Base-by-base conservation (phyloP, 345 rosid genomes). In the Melaleuca alternifolia region DNA sequence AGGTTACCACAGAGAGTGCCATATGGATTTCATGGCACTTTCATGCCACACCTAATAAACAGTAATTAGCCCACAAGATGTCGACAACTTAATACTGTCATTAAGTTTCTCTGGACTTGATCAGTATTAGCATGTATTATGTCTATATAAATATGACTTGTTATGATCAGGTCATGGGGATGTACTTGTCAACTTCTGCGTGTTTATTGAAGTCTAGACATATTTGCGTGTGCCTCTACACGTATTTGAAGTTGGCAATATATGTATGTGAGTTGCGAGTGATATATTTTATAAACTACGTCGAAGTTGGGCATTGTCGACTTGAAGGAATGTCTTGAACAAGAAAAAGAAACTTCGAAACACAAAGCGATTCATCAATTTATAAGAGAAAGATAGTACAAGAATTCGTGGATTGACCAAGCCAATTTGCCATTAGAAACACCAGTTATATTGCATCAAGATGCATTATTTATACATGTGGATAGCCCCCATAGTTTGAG, bases 341-440 rank as follows among this genome's bases (percentile, higher is more conserved):
- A 56, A 11, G 10, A 54, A 4, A 23, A 0, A 8, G 4, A 54
- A 57, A 57, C 4, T 2, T 59, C 71, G 13, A 59, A 61, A 33
- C n/a, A n/a, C 16, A 2, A 59, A 59, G 4, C 18, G 37, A n/a
- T 26, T 24, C 15, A 26, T 57, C 65, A 57, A 57, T 57, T 57
- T 26, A 57, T 57, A 59, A 59, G 16, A n/a, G 18, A 59, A 28
- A 59, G 0, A 59, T 0, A n/a, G 33, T 0, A 59, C 6, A 8
- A 59, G 71, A 59, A 16, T 13, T n/a, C 18, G 18, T 59, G 71
- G 71, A 59, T 30, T n/a, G 4, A 0, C 28, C 71, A 59, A 3
- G 16, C 37, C 2, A n/a, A 0, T n/a, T n/a, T 59, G 18, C 33
- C 37, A n/a, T 59, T 0, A 59, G 71, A 59, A n/a, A n/a, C 2